Base-by-base conservation (phyloP, 164 flowering plant genomes). In the Cinnamomum micranthum region DNA sequence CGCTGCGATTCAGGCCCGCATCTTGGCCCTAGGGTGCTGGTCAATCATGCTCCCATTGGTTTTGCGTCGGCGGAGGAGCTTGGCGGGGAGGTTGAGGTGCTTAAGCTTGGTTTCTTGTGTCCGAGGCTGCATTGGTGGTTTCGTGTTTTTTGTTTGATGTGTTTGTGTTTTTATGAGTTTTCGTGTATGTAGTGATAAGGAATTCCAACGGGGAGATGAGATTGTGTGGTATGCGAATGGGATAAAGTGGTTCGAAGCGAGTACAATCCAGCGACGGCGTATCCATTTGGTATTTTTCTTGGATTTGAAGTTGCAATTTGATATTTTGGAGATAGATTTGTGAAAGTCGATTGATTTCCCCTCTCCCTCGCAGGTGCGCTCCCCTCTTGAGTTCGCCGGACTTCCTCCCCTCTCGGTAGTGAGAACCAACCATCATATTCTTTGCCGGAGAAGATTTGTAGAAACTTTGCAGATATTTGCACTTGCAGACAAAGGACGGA, bases 121-220 rank as follows among this genome's bases (percentile, higher is more conserved):
- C n/a, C 2, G 6, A 55, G 2, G 60, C 55, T 63, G 75, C 27
- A 65, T 73, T 73, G 64, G 7, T 2, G 58, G 58, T 67, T 76
- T 70, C 47, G 31, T 68, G 19, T 64, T 68, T 59, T 74, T 73
- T 17, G 9, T 35, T 35, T 6, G 41, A 65, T 77, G 77, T 64
- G 31, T 28, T 59, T 78, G 71, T 50, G 65, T 68, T 75, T 70
- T 75, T 1, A 20, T 67, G 55, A 41, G 66, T 65, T 55, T 59
- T 81, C 33, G 55, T 73, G 79, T 75, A 71, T 83, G 82, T 78
- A 95, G 99, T 74, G 97, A 92, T 75, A 88, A 94, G 76, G 99
- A 95, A 82, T 87, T 79, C 81, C 94, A 91, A 80, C 87, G 88
- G 12, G 99, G 99, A 59, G 99, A 95, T 79, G 99, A 93, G 86